Evolutionary conservation across 305 asterid species (phyloP).

Genomic region (Fraxinus ornus): DNA sequence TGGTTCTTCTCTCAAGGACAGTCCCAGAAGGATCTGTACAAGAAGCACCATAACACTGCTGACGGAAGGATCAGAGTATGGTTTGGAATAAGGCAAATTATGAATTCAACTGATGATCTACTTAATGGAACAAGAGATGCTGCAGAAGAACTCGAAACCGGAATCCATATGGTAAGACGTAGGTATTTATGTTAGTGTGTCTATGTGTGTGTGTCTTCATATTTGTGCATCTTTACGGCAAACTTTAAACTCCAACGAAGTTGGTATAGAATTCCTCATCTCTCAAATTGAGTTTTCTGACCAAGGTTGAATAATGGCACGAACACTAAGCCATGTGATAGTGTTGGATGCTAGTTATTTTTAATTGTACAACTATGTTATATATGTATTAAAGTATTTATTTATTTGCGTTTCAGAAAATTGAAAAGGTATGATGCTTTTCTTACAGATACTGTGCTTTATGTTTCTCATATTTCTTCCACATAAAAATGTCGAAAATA

Average conservation of each 20-base stretch:
- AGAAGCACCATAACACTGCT: slow-evolving; percentile 61
- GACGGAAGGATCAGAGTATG: slow-evolving; percentile 77
- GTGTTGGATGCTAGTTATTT: not conserved
- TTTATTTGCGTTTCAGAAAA: not conserved
- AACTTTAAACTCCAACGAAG: not conserved
- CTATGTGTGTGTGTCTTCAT: not conserved
- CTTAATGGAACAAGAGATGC: slow-evolving; percentile 63
- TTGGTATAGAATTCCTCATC: not conserved
- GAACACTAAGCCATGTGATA: not conserved
- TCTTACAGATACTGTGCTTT: not conserved
- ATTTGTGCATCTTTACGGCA: not conserved
- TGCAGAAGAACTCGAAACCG: slow-evolving; percentile 62
- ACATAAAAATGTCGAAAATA: not conserved
- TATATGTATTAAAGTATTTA: too few relatives aligned
- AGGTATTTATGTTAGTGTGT: not conserved
- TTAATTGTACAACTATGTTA: not conserved
- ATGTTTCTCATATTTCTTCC: not conserved
- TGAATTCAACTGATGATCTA: slow-evolving; percentile 66
- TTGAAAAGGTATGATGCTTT: not conserved
- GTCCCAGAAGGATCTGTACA: slow-evolving; percentile 62
- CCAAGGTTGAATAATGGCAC: not conserved
- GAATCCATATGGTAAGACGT: slow-evolving; percentile 70
- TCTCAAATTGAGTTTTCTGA: not conserved
- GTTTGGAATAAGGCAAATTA: slow-evolving; percentile 77
- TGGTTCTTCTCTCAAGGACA: slow-evolving; percentile 33